Base-by-base conservation (phyloP, 148 eudicot genomes). In the Limonium bicolor region DNA sequence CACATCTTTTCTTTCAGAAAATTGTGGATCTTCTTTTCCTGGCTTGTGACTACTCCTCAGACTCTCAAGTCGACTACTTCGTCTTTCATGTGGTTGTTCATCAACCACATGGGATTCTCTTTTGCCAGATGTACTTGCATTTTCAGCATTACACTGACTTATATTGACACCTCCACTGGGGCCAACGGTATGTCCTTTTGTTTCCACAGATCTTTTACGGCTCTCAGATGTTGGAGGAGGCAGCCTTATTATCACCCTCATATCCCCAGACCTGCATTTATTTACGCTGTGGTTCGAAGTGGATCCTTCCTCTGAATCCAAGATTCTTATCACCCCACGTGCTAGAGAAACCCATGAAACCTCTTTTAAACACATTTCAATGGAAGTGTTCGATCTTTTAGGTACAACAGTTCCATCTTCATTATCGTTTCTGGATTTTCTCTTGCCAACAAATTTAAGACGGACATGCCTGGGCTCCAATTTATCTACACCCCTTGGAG, bases 401-500 rank as follows among this genome's bases (percentile, higher is more conserved):
- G 69, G 32, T 35, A 33, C 59, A 56, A 26, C 37, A 11, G 46
- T 57, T 25, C 30, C 69, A 27, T 60, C 74, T 21, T 49, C 34
- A 56, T 61, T 61, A 48, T 57, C 71, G 28, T 60, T 53, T 3
- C 58, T 50, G 56, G 66, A 60, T 67, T 80, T 81, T 61, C 95
- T 75, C 65, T 85, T 90, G 48, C 70, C 68, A 16, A 54, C 65
- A 67, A 90, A 90, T 65, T 72, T 85, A 26, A 90, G 82, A 31
- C 87, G 71, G 26, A 62, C 69, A 66, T 90, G 99, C 30, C 69
- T 76, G 38, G 99, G 99, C 63, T 84, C 76, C 60, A 90, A 60
- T 66, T 78, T 90, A 66, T 90, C 99, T 44, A 90, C 76, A 52
- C 99, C 99, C 70, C 68, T 78, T 32, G 99, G 99, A 36, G 88